These are phyloP conservation scores for Pythium brachiatum DNA, from an alignment of 352 stramenopile genomes.

Conservation along the genomic window DNA sequence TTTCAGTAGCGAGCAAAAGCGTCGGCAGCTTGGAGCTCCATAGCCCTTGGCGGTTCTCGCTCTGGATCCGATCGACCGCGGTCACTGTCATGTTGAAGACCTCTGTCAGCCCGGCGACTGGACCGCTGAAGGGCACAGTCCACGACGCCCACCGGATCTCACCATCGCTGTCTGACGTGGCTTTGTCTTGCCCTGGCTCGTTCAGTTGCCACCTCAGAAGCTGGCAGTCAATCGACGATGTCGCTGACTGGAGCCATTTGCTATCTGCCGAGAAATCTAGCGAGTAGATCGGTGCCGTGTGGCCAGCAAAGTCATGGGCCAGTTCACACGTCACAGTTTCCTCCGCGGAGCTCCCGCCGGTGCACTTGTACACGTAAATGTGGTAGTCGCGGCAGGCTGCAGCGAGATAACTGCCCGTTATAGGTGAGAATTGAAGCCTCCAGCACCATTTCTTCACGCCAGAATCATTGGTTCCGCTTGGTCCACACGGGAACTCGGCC, in stretches of 20 bases:
- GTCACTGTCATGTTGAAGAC: conserved; percentile 32
- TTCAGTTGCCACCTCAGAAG: conserved; percentile 65
- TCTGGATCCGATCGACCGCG: conserved; percentile 35
- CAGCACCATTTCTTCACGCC: conserved; percentile 48
- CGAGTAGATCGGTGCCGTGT: conserved; percentile 55
- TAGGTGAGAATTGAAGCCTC: conserved; percentile 46
- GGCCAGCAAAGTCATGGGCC: conserved; percentile 54
- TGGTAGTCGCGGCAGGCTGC: conserved; percentile 65
- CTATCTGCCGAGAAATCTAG: conserved; percentile 69
- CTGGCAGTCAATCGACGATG: conserved; percentile 48
- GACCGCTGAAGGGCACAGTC: conserved; percentile 50
- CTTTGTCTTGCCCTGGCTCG: conserved; percentile 20
- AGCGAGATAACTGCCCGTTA: conserved; percentile 30
- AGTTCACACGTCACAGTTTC: conserved; percentile 36
- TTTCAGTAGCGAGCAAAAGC: conserved; percentile 40
- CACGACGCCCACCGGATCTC: conserved; percentile 45
- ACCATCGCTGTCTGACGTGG: background rate
- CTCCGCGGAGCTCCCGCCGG: background rate
- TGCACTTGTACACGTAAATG: conserved; percentile 65
- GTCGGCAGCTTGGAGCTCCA: conserved; percentile 57
- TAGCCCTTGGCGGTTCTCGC: background rate
- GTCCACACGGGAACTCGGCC: conserved; percentile 27
- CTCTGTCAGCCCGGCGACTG: conserved; percentile 45
- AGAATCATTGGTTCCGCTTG: conserved; percentile 5
- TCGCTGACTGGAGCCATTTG: conserved; percentile 66